Evolutionary conservation across 257 asterid species (phyloP).

Genomic region (Nicotiana knightiana): DNA sequence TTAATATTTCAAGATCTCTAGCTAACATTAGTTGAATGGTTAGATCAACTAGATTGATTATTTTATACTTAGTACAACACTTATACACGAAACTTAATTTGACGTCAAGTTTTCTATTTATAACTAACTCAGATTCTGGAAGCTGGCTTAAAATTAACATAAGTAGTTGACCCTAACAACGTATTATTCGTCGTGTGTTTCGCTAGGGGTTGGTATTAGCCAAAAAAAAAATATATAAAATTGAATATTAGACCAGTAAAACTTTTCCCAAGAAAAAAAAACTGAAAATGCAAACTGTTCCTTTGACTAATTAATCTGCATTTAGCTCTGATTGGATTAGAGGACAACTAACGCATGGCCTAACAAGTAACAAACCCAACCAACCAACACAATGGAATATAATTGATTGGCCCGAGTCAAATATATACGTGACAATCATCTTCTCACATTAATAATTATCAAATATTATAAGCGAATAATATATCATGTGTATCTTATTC

Average conservation of each 20-base stretch:
- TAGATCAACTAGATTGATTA: not conserved
- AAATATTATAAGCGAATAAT: not conserved
- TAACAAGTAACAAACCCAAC: constrained; percentile 8
- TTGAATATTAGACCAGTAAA: not conserved
- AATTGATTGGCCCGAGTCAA: constrained; percentile 14
- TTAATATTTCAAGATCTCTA: not conserved
- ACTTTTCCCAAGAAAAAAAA: not conserved
- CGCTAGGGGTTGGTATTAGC: not conserved
- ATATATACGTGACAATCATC: constrained; percentile 16
- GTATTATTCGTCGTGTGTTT: not conserved
- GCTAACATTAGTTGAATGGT: not conserved
- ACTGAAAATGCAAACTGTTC: not conserved
- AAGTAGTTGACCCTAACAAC: not conserved
- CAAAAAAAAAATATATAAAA: not conserved
- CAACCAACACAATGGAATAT: not conserved
- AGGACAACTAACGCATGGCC: constrained; percentile 4
- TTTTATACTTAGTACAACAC: not conserved
- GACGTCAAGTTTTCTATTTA: not conserved
- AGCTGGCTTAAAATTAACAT: not conserved
- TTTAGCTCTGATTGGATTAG: not conserved
- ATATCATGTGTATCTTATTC: not conserved
- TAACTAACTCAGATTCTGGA: not conserved
- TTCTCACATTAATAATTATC: not conserved
- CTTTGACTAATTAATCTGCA: not conserved
- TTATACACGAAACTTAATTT: not conserved